Evolutionary conservation across 2,329 filamentous ascomycete genomes (phyloP), one percentile per base, ranked within the genome.

Genomic region (Pezizomycotina sp.): DNA sequence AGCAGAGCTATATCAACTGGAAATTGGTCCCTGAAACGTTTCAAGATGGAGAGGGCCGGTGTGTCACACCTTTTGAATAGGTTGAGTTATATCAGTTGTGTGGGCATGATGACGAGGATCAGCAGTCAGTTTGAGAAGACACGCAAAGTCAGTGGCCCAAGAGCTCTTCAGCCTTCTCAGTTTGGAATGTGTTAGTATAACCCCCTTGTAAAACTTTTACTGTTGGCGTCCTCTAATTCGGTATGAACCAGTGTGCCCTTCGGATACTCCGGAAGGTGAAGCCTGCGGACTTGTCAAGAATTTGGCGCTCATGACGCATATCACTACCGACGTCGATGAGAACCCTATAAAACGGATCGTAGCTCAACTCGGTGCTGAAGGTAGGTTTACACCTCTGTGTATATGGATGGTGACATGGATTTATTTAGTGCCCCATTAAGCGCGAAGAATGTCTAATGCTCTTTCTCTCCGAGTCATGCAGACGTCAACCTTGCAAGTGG

Each of bases 41-140:
- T 98, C 63, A 83, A 86, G 58, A 98, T 98, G 89, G 91, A 95
- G 54, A 69, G 86, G 55, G 86, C 89, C 14, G 89, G 89, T 54
- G 83, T 98, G 14, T 95, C 91, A 0, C 89, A 98, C 58, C 83
- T 98, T 25, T 65, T 98, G 31, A 95, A 86, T 59, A 74, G 89
- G 46, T 65, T 98, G 36, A 95, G 86, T 58, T 98, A 95, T 55
- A 93, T 98, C 56, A 80, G 78, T 46, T 89, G 89, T 18, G 69
- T 98, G 18, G 91, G 91, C 45, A 98, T 98, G 91, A 98, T 98
- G 89, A 98, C 89, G 9, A 71, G 89, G 57, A 95, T 98, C 53
- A 89, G 78, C 57, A 91, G 80, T 67, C 89, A 98, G 61, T 98
- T 98, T 53, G 89, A 98, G 56, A 98, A 98, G 66, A 95, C 89